Base-by-base conservation (phyloP, 2,329 filamentous ascomycete genomes). In the Microdochium nivale region DNA sequence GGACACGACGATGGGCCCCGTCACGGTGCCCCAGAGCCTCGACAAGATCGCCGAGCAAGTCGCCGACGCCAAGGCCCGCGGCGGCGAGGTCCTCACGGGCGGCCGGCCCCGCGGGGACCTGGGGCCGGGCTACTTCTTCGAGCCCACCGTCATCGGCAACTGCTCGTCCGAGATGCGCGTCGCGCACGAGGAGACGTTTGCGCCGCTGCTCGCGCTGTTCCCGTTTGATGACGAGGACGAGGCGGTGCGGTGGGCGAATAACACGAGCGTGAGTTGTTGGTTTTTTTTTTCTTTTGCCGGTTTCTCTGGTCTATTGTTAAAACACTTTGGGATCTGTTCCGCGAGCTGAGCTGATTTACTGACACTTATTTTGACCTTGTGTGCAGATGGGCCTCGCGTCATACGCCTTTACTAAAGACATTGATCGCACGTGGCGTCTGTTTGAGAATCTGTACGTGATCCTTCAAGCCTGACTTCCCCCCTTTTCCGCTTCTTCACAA, bases 61-160 rank as follows among this genome's bases (percentile, higher is more conserved):
- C 30, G 74, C 78, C 47, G 83, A 88, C 63, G 86, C 86, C 3
- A 73, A 75, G 51, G 75, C 74, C 51, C 74, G 79, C 37, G 86
- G 86, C 2, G 87, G 80, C 1, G 78, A 77, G 46, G 68, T 87
- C 1, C 68, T 83, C 21, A 86, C 86, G 13, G 83, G 80, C 1
- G 73, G 76, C 75, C 71, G 43, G 14, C 19, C n/a, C n/a, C n/a
- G 55, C 23, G 56, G 55, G 14, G 57, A 51, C 49, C 57, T 53
- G 49, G 33, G 57, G 25, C 47, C 53, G 25, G 52, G 52, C 5
- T 48, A 37, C 35, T 55, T 47, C 49, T 30, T 55, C 19, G 43
- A 27, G 21, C 53, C 53, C 2, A 55, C 53, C 13, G 46, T 55
- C 8, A 33, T 55, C 37, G 53, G 43, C n/a, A 25, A 53, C 33